Evolutionary conservation across 108 stramenopile species (phyloP).

Genomic region (Cyclotella sp.): DNA sequence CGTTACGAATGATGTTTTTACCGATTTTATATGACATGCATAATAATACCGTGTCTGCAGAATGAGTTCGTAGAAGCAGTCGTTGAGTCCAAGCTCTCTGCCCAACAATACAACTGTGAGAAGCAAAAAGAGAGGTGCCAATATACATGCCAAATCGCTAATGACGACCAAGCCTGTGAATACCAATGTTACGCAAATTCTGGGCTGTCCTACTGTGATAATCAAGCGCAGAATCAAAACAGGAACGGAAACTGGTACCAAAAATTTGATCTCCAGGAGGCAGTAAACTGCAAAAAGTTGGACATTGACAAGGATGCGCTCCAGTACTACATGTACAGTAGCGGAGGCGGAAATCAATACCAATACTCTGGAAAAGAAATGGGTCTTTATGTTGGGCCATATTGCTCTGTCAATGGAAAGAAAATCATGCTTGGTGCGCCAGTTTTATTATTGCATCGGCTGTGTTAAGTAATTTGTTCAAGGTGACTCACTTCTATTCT

Average conservation of each 20-base stretch:
- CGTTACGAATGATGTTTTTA: not conserved
- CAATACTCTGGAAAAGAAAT: conserved; percentile 16
- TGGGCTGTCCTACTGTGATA: conserved; percentile 54
- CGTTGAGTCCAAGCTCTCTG: conserved; percentile 48
- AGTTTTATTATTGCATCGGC: too few relatives aligned
- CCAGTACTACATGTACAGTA: conserved; percentile 29
- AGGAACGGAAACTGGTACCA: conserved; percentile 31
- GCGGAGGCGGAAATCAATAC: not conserved
- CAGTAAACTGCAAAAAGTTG: conserved; percentile 36
- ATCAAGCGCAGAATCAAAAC: conserved; percentile 62
- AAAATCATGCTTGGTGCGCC: conserved; percentile 5
- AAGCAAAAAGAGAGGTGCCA: conserved; percentile 68
- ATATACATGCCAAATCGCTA: conserved; percentile 61
- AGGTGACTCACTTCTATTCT: not conserved
- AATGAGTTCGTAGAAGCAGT: conserved; percentile 78
- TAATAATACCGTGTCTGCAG: conserved; percentile 1
- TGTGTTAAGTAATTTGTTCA: not conserved
- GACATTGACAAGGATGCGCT: conserved; percentile 32
- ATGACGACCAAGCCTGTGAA: conserved; percentile 59
- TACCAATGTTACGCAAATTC: conserved; percentile 38
- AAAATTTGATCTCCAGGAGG: conserved; percentile 37
- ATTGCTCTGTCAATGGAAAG: conserved; percentile 73
- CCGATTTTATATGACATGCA: not conserved
- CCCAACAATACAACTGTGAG: conserved; percentile 71
- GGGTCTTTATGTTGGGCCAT: conserved; percentile 73